Base-by-base conservation (phyloP, 805 yeast species). In the Metschnikowia drakensbergensis region DNA sequence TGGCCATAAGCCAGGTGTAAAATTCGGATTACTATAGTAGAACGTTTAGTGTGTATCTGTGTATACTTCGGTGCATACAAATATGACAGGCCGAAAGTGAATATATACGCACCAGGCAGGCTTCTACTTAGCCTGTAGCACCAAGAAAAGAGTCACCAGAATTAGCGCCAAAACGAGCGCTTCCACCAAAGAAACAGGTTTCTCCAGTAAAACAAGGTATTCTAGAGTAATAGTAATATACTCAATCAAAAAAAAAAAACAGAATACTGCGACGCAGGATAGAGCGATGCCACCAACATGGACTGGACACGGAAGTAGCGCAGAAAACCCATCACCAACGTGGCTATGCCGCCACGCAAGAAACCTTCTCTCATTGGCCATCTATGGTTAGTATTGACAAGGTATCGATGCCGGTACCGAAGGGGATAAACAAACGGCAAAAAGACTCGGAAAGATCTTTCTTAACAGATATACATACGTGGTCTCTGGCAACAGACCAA, bases 301-400 rank as follows among this genome's bases (percentile, higher is more conserved):
- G 64, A 52, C 53, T 82, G 87, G 10, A 82, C 78, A 29, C 66
- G 61, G 60, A 79, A 81, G 59, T 75, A 82, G 42, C 87, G 63
- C 6, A 64, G 40, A 7, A 71, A 60, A 0, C 88, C 87, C 51
- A 75, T 64, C 0, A 71, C 7, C 28, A 82, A 63, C 0, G 82
- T 71, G 7, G 71, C 28, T 3, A 79, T 69, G 0, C 84, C 84
- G 52, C 59, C 59, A 55, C 10, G 59, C 56, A 9, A 55, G 51
- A 36, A 52, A 55, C 23, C 58, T 55, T 17, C 59, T 23, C 32
- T 55, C 59, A 33, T 55, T 55, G 31, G 60, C 60, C 53, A 57
- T 53, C 57, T 57, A 42, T 7, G 13, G 55, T 54, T 54, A 53
- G 57, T 47, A 40, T 9, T 6, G n/a, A n/a, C n/a, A n/a, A n/a